Evolutionary conservation across 1,139 yeast genomes (phyloP), one percentile per base, ranked within the genome.

Genomic region (Keqinozyma sinolaborantium): DNA sequence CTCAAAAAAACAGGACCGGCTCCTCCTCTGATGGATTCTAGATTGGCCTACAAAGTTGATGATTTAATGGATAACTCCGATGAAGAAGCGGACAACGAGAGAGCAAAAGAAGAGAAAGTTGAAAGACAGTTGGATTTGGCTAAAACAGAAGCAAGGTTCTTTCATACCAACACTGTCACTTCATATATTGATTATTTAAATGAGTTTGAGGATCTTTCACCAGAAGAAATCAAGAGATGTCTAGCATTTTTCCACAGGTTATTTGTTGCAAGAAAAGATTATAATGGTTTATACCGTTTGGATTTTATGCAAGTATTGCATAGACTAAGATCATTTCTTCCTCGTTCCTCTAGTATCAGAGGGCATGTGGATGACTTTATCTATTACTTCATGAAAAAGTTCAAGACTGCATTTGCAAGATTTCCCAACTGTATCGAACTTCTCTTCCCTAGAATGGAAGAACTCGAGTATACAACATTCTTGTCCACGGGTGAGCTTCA

Each of bases 211-310:
- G 95, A 88, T 38, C 58, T 90, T 30, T 59, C 71, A 1, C 76
- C 73, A 31, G 69, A 62, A 9, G 82, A 82, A 35, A 63, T 92
- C 29, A 80, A 79, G 45, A 69, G 73, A 36, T 79, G 83, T 14
- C 51, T 92, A 18, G 66, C 81, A 1, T 90, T 78, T 50, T 79
- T 88, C 48, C 88, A 86, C 50, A 65, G 86, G 24, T 57, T 87
- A 0, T 79, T 88, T 45, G 80, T 82, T 32, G 51, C 62, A 0
- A 69, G 78, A 36, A 72, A 78, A 23, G 83, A 80, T 38, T 74
- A 72, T 36, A 77, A 78, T 23, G 71, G 79, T 9, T 62, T 90
- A 25, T 83, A 70, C 48, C 67, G 96, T 29, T 56, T 92, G 24
- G 97, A 92, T 51, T 78, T 92, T 47, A 74, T 92, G 68, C 53